phyloP scores from a whole-genome alignment of 805 yeast genomes.

The Wickerhamomyces chambardii region DNA sequence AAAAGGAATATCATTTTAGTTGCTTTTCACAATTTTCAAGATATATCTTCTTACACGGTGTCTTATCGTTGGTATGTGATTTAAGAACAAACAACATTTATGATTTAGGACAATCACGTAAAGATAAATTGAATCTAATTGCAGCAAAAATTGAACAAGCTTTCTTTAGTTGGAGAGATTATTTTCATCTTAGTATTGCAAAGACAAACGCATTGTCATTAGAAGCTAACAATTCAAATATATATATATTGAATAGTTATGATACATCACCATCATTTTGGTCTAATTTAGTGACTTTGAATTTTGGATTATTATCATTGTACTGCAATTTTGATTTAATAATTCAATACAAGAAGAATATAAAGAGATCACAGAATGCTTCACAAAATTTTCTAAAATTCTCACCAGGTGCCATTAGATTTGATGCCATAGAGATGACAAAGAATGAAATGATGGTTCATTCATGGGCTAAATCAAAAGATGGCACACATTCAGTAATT shows the following conservation, averaged over 20 bases:
- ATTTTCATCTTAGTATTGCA: conserved; percentile 23
- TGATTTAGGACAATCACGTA: conserved; percentile 18
- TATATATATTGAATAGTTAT: conserved; percentile 17
- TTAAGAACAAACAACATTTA: conserved; percentile 16
- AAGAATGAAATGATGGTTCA: conserved; percentile 8
- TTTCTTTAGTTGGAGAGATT: conserved; percentile 22
- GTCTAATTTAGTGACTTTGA: conserved; percentile 20
- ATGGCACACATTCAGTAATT: conserved; percentile 15
- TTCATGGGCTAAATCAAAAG: conserved; percentile 18
- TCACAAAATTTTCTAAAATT: neutral
- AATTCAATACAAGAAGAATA: conserved; percentile 5
- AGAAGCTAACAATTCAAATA: conserved; percentile 2
- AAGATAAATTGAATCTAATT: conserved; percentile 15
- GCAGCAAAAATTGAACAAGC: conserved; percentile 21
- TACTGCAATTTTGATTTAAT: conserved; percentile 17
- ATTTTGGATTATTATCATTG: conserved; percentile 18
- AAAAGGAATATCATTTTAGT: conserved; percentile 22
- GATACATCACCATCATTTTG: conserved; percentile 25
- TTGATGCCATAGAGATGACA: conserved; percentile 8
- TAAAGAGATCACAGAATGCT: neutral
- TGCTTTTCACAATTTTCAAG: conserved; percentile 27
- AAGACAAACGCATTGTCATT: conserved; percentile 10
- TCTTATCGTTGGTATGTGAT: conserved; percentile 18
- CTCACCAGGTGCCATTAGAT: conserved; percentile 3
- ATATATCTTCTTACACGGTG: conserved; percentile 24